Percentiles rank a stretch among this genome's conserved stretches.
Conservation (phyloP, 2,329 filamentous ascomycete genomes). For the Podosphaera xanthii region DNA sequence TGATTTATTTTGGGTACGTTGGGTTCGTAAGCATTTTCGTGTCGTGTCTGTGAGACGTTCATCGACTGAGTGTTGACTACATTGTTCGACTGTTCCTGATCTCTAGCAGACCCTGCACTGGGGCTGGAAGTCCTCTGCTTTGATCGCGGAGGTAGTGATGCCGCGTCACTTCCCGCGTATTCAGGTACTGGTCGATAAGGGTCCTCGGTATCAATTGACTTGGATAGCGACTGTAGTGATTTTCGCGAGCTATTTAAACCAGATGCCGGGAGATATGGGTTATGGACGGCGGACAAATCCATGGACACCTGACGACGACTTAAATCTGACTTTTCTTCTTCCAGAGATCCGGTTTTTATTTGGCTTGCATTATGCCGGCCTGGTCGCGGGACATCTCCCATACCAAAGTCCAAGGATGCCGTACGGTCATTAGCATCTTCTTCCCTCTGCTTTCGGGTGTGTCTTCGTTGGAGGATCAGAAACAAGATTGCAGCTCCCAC, state of each 20-base stretch:
- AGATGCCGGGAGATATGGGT: constrained; percentile 83
- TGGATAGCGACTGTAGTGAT: constrained; percentile 67
- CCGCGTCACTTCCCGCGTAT: constrained; percentile 33
- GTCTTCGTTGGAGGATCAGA: constrained; percentile 57
- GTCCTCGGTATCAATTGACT: constrained; percentile 48
- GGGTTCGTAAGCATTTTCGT: background rate
- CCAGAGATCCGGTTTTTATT: constrained; percentile 1
- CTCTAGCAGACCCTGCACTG: constrained; percentile 14
- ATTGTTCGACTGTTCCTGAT: constrained; percentile 9
- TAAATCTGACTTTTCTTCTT: constrained; percentile 11
- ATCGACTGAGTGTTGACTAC: too few relatives aligned
- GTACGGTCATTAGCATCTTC: constrained; percentile 78
- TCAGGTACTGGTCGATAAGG: constrained; percentile 48
- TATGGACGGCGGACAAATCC: constrained; percentile 42
- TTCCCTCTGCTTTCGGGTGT: constrained; percentile 41
- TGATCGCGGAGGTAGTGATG: constrained; percentile 30
- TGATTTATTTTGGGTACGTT: background rate
- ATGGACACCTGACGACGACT: constrained; percentile 34
- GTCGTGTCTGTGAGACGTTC: background rate
- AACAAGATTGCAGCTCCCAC: constrained; percentile 42
- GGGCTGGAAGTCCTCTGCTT: constrained; percentile 23
- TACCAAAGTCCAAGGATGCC: constrained; percentile 78
- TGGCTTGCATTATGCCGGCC: constrained; percentile 7
- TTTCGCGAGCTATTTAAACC: constrained; percentile 58
- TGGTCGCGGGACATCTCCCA: constrained; percentile 28